Conservation (phyloP, 1,284 basidiomycete species). For the Singerocomus inundabilis region DNA sequence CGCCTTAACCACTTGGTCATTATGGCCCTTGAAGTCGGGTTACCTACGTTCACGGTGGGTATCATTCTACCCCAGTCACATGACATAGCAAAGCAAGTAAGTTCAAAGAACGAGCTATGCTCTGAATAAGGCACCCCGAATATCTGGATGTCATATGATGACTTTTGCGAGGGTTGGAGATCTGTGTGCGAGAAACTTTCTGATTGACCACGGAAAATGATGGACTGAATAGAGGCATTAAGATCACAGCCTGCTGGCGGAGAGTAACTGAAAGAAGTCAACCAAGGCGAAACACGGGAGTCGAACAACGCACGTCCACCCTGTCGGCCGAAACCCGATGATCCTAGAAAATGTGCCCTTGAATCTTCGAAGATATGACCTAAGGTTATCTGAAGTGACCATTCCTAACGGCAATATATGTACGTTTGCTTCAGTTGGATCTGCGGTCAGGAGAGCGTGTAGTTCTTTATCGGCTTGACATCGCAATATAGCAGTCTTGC, state of each 20-base stretch:
- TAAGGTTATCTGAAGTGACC: constrained; percentile 78
- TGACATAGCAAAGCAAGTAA: constrained; percentile 91
- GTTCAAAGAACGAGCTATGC: constrained; percentile 92
- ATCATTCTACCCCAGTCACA: constrained; percentile 84
- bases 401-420: constrained; percentile 84
- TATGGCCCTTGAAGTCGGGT: constrained; percentile 71
- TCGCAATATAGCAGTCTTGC: constrained; percentile 77
- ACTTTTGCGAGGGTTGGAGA: constrained; percentile 72
- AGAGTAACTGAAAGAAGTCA: constrained; percentile 53
- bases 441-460: constrained; percentile 71
- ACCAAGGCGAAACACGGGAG: neutral
- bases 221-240: constrained; percentile 58
- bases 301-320: constrained; percentile 75
- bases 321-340: constrained; percentile 89
- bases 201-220: constrained; percentile 67
- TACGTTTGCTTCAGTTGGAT: constrained; percentile 78
- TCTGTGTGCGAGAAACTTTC: constrained; percentile 65
- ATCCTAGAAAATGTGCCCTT: constrained; percentile 73
- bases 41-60: constrained; percentile 94
- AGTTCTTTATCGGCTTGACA: constrained; percentile 85
- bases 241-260: constrained; percentile 67
- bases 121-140: constrained; percentile 95
- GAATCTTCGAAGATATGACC: constrained; percentile 75
- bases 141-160: constrained; percentile 67
- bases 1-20: constrained; percentile 85